Base-by-base conservation (phyloP, 140 eudicot species). In the Ambrosia hybrid region DNA sequence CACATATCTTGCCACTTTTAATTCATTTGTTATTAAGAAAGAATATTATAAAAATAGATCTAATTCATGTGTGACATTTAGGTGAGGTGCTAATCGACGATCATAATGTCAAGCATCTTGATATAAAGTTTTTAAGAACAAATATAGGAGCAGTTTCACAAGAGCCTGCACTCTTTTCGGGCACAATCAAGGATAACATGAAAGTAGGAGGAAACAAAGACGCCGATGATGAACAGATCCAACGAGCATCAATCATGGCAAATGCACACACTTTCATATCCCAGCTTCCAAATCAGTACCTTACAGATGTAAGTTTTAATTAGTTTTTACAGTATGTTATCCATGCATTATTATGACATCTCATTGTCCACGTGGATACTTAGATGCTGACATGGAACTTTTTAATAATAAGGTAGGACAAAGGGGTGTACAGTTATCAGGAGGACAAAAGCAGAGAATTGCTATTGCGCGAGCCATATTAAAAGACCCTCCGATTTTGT, bases 191-290 rank as follows among this genome's bases (percentile, higher is more conserved):
- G 77, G 89, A 90, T 38, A 90, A 90, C 82, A 77, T 90, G 84
- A 85, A 79, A 80, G 85, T 82, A 49, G 96, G 96, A 79, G 96
- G 96, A 81, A 85, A 85, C 72, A 63, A 56, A 69, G 87, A 77
- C 57, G 95, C 89, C 58, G 80, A 83, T 53, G 91, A 87, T 17
- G 77, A 81, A 61, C 85, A 83, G 84, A 81, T 90, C 38, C 51
- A 83, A 67, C 72, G 60, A 65, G 96, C 96, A 60, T 82, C 96
- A 79, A 58, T 65, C 9, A 79, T 85, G 88, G 91, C 95, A 74
- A 90, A 90, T 67, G 95, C 96, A 61, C 89, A 87, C 80, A 68
- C 87, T 72, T 90, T 90, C 86, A 90, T 90, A 85, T 90, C 91
- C 71, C 89, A 83, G 59, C 85, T 90, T 72, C 96, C 96, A 62